A percentile compares a stretch with the other conserved stretches of the same genome.
phyloP scores from a whole-genome alignment of 2,329 filamentous ascomycete species.

The Karstenula rhodostoma region DNA sequence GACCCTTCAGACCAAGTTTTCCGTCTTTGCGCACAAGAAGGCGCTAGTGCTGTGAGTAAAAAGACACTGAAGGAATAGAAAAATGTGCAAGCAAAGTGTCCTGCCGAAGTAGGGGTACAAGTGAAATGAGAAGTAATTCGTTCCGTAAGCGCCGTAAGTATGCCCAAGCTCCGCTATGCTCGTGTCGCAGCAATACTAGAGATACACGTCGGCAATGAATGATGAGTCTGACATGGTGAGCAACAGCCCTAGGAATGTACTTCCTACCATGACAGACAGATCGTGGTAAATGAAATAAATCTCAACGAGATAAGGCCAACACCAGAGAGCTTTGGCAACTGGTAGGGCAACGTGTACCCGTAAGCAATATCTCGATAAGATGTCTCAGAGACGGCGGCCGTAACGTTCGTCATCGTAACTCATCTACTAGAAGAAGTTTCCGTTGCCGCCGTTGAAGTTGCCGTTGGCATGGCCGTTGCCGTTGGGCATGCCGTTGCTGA shows the following conservation, averaged over 20 bases:
- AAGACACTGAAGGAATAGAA: conserved; percentile 7
- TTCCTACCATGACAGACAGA: conserved; percentile 31
- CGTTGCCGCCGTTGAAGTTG: conserved; percentile 51
- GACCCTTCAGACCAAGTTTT: neutral
- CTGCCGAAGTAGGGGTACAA: conserved; percentile 14
- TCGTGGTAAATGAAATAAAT: conserved; percentile 38
- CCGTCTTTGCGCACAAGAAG: neutral
- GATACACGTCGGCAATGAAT: conserved; percentile 42
- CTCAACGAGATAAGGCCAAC: conserved; percentile 30
- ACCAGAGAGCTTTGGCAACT: conserved; percentile 32
- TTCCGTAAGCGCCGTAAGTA: conserved; percentile 37
- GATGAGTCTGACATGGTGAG: conserved; percentile 24
- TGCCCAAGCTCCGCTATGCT: conserved; percentile 47
- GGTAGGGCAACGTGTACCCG: conserved; percentile 31
- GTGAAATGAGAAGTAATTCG: conserved; percentile 20
- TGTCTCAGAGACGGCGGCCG: conserved; percentile 34
- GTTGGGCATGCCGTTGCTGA: conserved; percentile 35
- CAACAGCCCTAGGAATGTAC: conserved; percentile 23
- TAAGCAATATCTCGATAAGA: conserved; percentile 26
- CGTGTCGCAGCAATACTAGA: conserved; percentile 40
- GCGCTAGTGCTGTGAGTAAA: conserved; percentile 1
- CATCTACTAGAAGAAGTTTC: conserved; percentile 58
- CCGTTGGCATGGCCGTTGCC: conserved; percentile 44
- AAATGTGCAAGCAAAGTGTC: conserved; percentile 4
- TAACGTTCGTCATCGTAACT: conserved; percentile 59